Conservation (phyloP, 306 rosid species). For the Pueraria montana region DNA sequence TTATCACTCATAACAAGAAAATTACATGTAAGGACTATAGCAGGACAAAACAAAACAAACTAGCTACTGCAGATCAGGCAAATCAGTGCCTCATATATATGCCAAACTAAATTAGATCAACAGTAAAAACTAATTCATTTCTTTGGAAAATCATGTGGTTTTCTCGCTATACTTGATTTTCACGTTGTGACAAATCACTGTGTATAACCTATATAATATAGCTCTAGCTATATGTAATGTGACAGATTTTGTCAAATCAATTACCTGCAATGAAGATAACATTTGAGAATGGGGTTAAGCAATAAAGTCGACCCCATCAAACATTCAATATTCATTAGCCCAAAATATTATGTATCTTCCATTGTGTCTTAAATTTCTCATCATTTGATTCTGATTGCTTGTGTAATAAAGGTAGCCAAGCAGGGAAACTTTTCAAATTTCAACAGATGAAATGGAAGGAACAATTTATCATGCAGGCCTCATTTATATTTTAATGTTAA, state of each 20-base stretch:
- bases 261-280: slow-evolving; percentile 15
- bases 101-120: neutral
- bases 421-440: neutral
- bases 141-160: neutral
- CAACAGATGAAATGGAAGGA: neutral
- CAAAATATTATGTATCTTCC: neutral
- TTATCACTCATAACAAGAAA: neutral
- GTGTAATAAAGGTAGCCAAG: neutral
- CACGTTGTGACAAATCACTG: no score
- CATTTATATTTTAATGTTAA: neutral
- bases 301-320: neutral
- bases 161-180: no score
- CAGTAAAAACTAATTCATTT: neutral
- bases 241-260: neutral
- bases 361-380: slow-evolving; percentile 26
- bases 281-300: neutral
- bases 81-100: neutral
- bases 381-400: slow-evolving; percentile 15
- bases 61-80: neutral
- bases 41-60: neutral
- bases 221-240: neutral
- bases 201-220: neutral
- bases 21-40: neutral
- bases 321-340: neutral
- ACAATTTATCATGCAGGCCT: slow-evolving; percentile 3